These are phyloP conservation scores for Ceratocystis eucalypticola DNA, from an alignment of 2,329 filamentous ascomycete genomes.

Conservation along the genomic window DNA sequence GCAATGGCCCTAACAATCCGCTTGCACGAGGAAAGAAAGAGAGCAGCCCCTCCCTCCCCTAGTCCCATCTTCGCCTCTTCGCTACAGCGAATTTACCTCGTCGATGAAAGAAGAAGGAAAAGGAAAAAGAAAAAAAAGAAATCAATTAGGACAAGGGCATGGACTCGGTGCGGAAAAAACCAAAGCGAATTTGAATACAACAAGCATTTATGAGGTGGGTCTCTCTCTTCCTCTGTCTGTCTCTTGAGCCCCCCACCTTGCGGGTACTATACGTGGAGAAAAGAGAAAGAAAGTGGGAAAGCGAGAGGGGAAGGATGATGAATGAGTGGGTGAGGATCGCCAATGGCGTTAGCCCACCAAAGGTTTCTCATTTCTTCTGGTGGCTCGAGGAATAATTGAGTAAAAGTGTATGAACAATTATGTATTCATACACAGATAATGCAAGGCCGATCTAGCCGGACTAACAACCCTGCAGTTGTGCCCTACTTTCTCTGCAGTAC, in stretches of 20 bases:
- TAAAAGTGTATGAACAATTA: not conserved
- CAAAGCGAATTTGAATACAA: not conserved
- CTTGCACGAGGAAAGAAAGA: not conserved
- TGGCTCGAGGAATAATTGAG: too few species aligned
- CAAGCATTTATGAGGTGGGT: not conserved
- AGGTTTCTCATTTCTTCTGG: too few species aligned
- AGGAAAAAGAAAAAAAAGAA: not conserved
- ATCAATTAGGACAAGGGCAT: not conserved
- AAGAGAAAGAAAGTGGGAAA: not conserved
- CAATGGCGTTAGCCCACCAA: not conserved
- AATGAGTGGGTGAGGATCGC: too few species aligned
- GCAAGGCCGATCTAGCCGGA: not conserved
- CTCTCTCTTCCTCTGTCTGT: not conserved
- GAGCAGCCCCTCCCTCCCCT: not conserved
- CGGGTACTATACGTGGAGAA: not conserved
- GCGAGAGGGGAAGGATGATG: not conserved
- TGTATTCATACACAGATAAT: not conserved
- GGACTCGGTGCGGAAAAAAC: constrained; percentile 3
- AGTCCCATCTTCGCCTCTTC: not conserved
- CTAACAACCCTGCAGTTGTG: not conserved
- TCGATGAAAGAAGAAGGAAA: not conserved
- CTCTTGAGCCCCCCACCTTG: not conserved
- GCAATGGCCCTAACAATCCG: too few species aligned
- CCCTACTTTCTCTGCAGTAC: not conserved
- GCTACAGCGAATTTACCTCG: not conserved